A percentile compares a stretch with the other conserved stretches of the same genome.
Evolutionary conservation across 495 filamentous ascomycete species (phyloP).

Genomic region (Hypoxylon trugodes): DNA sequence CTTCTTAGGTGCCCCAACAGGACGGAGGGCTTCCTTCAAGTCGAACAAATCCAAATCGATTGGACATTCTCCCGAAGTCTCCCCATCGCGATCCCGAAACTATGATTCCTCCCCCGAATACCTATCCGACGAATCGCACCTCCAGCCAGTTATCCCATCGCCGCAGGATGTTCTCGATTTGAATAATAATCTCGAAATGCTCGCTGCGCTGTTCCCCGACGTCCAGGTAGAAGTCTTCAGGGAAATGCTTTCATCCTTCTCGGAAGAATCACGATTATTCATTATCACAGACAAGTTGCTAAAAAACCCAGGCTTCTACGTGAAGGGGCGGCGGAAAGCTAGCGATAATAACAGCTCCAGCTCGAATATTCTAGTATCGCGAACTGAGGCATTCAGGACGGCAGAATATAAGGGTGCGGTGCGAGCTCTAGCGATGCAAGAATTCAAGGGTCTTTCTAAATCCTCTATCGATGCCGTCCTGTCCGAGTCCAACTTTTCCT

Average conservation of each 20-base stretch:
- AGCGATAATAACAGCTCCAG: constrained; percentile 42
- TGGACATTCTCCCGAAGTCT: constrained; percentile 30
- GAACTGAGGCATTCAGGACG: constrained; percentile 77
- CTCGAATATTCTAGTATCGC: constrained; percentile 57
- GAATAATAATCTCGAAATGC: constrained; percentile 74
- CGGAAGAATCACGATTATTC: constrained; percentile 81
- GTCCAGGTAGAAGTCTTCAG: constrained; percentile 91
- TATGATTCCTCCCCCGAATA: constrained; percentile 41
- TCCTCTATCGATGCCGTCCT: constrained; percentile 88
- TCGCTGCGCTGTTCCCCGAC: constrained; percentile 85
- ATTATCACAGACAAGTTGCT: constrained; percentile 86
- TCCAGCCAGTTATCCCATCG: constrained; percentile 52
- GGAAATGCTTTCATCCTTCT: constrained; percentile 82
- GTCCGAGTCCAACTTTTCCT: constrained; percentile 89
- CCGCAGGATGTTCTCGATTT: constrained; percentile 70
- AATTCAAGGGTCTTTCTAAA: constrained; percentile 82
- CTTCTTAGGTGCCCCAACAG: constrained; percentile 23
- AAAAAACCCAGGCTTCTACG: constrained; percentile 77
- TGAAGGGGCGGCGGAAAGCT: constrained; percentile 75
- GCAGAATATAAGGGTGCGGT: constrained; percentile 77
- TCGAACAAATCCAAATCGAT: constrained; percentile 25
- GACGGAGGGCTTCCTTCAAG: constrained; percentile 27
- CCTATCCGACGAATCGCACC: constrained; percentile 58
- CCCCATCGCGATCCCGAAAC: constrained; percentile 24
- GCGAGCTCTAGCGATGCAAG: constrained; percentile 67